Evolutionary conservation across 345 rosid species (phyloP).

Genomic region (Moricandia moricandioides): DNA sequence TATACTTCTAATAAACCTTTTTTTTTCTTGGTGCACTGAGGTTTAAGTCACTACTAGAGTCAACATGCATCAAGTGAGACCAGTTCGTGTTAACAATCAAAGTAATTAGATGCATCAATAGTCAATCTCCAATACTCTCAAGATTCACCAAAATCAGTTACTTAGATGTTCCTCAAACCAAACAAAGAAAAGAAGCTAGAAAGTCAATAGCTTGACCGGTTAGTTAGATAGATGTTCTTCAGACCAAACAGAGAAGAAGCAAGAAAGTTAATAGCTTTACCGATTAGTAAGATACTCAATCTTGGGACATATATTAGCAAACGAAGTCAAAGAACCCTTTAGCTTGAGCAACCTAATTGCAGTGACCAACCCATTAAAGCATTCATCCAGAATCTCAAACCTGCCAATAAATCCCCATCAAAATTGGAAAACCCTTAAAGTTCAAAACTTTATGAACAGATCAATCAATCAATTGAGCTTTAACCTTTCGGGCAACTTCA

Average conservation of each 20-base stretch:
- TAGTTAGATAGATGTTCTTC: not conserved
- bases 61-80: not conserved
- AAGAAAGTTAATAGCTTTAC: constrained; percentile 32
- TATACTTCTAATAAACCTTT: too few species aligned
- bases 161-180: not conserved
- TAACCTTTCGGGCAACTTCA: constrained; percentile 49
- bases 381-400: constrained; percentile 51
- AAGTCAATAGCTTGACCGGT: not conserved
- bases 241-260: not conserved
- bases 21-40: too few species aligned
- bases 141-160: not conserved
- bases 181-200: too few species aligned
- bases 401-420: constrained; percentile 30
- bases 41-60: not conserved
- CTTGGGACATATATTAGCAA: constrained; percentile 56
- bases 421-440: not conserved
- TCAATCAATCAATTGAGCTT: not conserved
- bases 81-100: not conserved
- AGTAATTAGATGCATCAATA: not conserved
- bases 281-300: constrained; percentile 70
- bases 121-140: not conserved
- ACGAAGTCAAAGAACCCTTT: constrained; percentile 56
- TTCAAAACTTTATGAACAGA: not conserved
- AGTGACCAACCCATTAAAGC: constrained; percentile 62
- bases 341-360: constrained; percentile 53